phyloP scores from a whole-genome alignment of 495 filamentous ascomycete species.

The Penicillium odoratum region DNA sequence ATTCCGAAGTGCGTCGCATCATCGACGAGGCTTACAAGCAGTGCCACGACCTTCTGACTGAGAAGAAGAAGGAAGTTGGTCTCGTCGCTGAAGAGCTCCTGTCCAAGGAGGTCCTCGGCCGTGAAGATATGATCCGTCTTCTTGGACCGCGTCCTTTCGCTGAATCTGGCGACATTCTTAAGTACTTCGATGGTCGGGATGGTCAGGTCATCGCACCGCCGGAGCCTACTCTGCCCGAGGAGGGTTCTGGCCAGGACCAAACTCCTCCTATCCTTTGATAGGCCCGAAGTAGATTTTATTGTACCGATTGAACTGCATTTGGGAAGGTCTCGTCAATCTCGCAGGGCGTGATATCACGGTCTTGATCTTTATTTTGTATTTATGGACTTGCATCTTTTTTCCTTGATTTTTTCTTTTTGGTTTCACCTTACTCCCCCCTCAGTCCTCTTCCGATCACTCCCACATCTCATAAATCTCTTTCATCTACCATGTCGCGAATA shows the following conservation, averaged over 20 bases:
- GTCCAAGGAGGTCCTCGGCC: constrained; percentile 81
- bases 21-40: constrained; percentile 88
- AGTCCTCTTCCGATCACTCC: constrained; percentile 18
- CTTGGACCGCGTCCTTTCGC: constrained; percentile 79
- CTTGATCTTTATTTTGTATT: constrained; percentile 41
- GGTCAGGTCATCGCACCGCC: constrained; percentile 57
- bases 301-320: constrained; percentile 25
- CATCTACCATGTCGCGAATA: constrained; percentile 21
- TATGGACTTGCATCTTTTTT: constrained; percentile 38
- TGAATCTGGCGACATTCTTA: constrained; percentile 83
- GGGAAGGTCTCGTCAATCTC: constrained; percentile 17
- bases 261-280: constrained; percentile 45
- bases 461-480: constrained; percentile 21
- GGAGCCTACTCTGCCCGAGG: constrained; percentile 45
- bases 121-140: constrained; percentile 88
- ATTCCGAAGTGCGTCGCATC: constrained; percentile 84
- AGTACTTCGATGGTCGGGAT: constrained; percentile 72
- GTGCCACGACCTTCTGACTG: constrained; percentile 77
- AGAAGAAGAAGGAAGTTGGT: constrained; percentile 85
- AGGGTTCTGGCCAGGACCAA: constrained; percentile 39
- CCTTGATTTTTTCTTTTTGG: constrained; percentile 19
- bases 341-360: constrained; percentile 29
- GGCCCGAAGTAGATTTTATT: constrained; percentile 17
- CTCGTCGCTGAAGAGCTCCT: constrained; percentile 92
- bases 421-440: constrained; percentile 23